Conservation (phyloP, 2,329 filamentous ascomycete genomes). For the Pyrenophora teres region DNA sequence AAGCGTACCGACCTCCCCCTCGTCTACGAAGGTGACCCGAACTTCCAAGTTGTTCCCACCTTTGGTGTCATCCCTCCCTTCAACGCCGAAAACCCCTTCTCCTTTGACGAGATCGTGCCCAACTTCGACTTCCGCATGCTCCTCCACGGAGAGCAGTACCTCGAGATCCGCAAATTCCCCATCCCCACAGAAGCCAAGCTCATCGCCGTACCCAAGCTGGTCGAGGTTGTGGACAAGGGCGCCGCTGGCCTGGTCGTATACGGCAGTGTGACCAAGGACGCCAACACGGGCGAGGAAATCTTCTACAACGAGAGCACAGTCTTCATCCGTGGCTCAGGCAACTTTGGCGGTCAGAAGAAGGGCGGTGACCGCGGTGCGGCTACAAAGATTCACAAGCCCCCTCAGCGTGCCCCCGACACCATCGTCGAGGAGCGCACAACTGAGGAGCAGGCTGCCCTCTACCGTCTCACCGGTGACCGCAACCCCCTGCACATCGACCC, state of each 20-base stretch:
- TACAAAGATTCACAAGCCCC: constrained; percentile 78
- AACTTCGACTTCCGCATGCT: constrained; percentile 99
- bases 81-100: constrained; percentile 79
- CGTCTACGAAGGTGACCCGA: constrained; percentile 86
- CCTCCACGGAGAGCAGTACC: constrained; percentile 97
- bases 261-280: constrained; percentile 81
- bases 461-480: constrained; percentile 90
- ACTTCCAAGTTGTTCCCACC: constrained; percentile 94
- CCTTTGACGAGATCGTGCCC: constrained; percentile 80
- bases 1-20: constrained; percentile 86
- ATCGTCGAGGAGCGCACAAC: constrained; percentile 85
- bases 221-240: constrained; percentile 97
- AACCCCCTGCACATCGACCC: constrained; percentile 98
- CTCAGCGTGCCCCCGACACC: constrained; percentile 75
- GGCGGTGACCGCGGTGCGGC: constrained; percentile 76
- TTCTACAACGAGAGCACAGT: constrained; percentile 98
- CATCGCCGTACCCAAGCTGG: constrained; percentile 74
- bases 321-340: constrained; percentile 88
- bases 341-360: constrained; percentile 84
- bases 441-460: constrained; percentile 90
- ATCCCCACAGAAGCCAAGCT: constrained; percentile 84
- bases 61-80: constrained; percentile 97
- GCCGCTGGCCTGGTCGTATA: constrained; percentile 81
- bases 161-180: constrained; percentile 90
- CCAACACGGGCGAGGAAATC: constrained; percentile 81